Conservation (phyloP, 305 asterid species). For the Fraxinus greggii region DNA sequence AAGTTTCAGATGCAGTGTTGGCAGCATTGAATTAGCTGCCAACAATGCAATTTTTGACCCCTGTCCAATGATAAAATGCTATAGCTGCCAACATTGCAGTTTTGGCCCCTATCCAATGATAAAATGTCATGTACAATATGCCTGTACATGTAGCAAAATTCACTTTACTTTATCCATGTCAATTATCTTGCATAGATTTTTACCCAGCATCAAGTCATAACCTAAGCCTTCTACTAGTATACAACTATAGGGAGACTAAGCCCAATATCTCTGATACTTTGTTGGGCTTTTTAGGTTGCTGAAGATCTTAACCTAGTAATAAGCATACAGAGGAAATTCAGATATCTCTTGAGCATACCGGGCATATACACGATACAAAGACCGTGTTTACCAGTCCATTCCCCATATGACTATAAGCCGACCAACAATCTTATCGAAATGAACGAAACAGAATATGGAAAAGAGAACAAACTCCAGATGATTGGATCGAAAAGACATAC, state of each 20-base stretch:
- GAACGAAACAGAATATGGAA: constrained; percentile 21
- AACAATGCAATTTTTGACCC: too few species aligned
- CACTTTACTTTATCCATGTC: background rate
- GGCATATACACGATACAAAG: constrained; percentile 58
- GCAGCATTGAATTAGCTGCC: too few species aligned
- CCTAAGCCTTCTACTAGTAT: too few species aligned
- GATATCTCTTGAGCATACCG: constrained; percentile 67
- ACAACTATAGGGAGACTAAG: too few species aligned
- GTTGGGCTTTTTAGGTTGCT: constrained; percentile 37
- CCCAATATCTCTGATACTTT: background rate
- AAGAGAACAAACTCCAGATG: constrained; percentile 31
- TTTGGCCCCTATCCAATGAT: too few species aligned
- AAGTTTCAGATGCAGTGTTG: too few species aligned
- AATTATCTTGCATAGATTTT: background rate
- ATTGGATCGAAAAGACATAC: constrained; percentile 48
- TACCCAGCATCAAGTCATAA: too few species aligned
- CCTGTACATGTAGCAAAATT: too few species aligned
- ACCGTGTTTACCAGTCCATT: constrained; percentile 44
- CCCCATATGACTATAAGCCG: constrained; percentile 29
- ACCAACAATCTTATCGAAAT: constrained; percentile 27
- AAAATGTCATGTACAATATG: too few species aligned
- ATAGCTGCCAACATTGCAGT: too few species aligned
- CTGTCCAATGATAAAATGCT: too few species aligned
- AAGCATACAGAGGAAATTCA: constrained; percentile 68
- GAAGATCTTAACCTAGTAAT: constrained; percentile 65